Base-by-base conservation (phyloP, 208 protist species). In the Herpetomonas tarakana region DNA sequence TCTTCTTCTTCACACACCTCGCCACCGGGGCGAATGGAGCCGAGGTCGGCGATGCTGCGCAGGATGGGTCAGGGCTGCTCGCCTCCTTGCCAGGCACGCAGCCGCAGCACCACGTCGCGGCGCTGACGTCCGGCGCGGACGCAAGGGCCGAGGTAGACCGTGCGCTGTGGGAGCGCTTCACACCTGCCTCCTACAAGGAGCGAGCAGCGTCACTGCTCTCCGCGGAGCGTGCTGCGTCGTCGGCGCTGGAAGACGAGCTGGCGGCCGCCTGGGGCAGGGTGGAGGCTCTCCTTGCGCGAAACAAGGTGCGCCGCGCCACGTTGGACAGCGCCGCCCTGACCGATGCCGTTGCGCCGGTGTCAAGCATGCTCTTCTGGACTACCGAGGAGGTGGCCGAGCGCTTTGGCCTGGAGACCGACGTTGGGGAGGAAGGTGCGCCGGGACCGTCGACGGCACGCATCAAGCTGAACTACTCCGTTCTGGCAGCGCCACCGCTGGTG, bases 311-410 rank as follows among this genome's bases (percentile, higher is more conserved):
- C 2, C 79, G 72, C 38, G 64, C 35, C 1, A 12, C 49, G 18
- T 31, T 84, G 29, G 67, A 41, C 9, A 41, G 35, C 35, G 35
- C 35, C 35, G 35, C 35, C 35, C 35, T 41, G 6, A 14, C 6
- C 35, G 9, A 41, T 6, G 35, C 35, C 14, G 35, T 41, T 6
- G 6, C 14, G 35, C 35, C 56, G 28, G 52, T 86, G 26, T 47
- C 62, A 6, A 27, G 52, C 14, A 74, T 60, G 49, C 31, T 58
- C n/a, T 93, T 83, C 71, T 93, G 87, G 87, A 78, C 75, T 0
- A 47, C 63, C 0, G 60, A 77, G 2, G 73, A 66, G 49, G 76
- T 85, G 12, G 68, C 71, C 3, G 31, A 30, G 47, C 74, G 72
- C 31, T 93, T 81, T 39, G 50, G 70, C 12, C 53, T 93, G 11